Conservation (phyloP, 176 grass and related monocot genomes). For the Hsuehochloa calcarea region DNA sequence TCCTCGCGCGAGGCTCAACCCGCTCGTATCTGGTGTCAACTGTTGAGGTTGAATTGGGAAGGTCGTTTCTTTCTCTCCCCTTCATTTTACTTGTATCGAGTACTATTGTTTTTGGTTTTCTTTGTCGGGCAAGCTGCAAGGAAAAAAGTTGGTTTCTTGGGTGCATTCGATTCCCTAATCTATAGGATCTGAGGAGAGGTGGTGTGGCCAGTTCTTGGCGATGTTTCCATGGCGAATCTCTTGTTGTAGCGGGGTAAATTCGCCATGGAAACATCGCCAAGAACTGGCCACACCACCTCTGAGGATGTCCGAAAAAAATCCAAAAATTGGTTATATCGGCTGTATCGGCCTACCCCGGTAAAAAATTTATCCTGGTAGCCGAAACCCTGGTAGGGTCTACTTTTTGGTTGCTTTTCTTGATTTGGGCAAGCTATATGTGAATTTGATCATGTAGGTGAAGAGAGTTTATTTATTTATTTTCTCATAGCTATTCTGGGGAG, state of each 20-base stretch:
- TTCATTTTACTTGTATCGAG: neutral
- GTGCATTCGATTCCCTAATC: neutral
- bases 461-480: neutral
- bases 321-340: too few species aligned
- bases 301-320: too few species aligned
- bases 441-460: neutral
- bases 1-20: neutral
- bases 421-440: neutral
- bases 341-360: too few species aligned
- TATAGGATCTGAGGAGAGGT: neutral
- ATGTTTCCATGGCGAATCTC: neutral
- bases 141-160: neutral
- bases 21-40: neutral
- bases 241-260: neutral
- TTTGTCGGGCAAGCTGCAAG: neutral
- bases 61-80: neutral
- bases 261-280: too few species aligned
- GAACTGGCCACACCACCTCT: too few species aligned
- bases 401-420: neutral
- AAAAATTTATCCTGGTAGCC: too few species aligned
- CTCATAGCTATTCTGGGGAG: neutral
- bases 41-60: neutral
- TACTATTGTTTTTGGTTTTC: neutral
- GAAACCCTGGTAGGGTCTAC: neutral
- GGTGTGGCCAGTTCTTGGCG: neutral